Base-by-base conservation (phyloP, 768 basidiomycete species). In the Hebeloma cylindrosporum region DNA sequence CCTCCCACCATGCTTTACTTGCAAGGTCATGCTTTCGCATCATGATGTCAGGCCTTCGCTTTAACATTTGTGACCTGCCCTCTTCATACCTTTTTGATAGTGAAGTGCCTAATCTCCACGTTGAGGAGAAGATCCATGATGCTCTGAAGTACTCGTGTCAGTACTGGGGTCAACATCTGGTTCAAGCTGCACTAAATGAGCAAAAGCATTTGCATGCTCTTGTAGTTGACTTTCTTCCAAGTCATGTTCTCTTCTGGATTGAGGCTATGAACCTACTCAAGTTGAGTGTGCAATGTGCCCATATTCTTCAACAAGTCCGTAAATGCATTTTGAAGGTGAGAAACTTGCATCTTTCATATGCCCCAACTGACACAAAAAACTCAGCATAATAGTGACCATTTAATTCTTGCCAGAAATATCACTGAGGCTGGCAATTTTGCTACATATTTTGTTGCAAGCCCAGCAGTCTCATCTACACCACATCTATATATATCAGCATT, bases 221-320 rank as follows among this genome's bases (percentile, higher is more conserved):
- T 17, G 36, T 52, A 26, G 5, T 29, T 10, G 14, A 54, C 1
- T 52, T 58, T 14, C 36, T 57, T 21, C n/a, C 21, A 21, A 28
- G 57, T 20, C 47, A 28, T 33, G 45, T 52, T 1, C 48, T 60
- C n/a, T n/a, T n/a, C n/a, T n/a, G n/a, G n/a, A n/a, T n/a, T n/a
- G n/a, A n/a, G n/a, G n/a, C n/a, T n/a, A 60, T 60, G 59, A 58
- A 58, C 40, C 48, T 60, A 10, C 45, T 59, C 9, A 35, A 38
- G 8, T 50, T 37, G 1, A 13, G 32, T 9, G n/a, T 9, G 27
- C 47, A 31, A 18, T 56, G 58, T 47, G 37, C 20, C 41, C 16
- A 40, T 0, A 57, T 54, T 45, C 52, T 56, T 49, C 44, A 48
- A 40, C 23, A 26, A 6, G 43, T 36, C 1, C 36, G 14, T 26